Conservation (phyloP, 2,329 filamentous ascomycete species). For the Aspergillus sp. region DNA sequence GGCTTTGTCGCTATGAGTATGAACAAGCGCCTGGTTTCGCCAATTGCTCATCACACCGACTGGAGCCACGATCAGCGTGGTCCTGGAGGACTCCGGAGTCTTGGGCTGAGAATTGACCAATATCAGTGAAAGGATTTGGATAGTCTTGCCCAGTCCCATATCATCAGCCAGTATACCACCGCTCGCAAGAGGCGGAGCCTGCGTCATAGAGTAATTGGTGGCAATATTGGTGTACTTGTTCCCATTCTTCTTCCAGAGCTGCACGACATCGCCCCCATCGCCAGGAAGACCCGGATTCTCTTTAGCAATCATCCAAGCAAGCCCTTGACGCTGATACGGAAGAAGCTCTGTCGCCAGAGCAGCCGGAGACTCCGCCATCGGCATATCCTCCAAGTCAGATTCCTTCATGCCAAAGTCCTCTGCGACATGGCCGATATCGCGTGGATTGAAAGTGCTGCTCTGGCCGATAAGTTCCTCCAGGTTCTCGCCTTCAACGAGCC, state of each 20-base stretch:
- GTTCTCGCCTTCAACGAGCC: conserved; percentile 39
- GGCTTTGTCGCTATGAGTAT: conserved; percentile 64
- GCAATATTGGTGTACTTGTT: conserved; percentile 66
- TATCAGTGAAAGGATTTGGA: conserved; percentile 81
- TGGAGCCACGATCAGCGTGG: conserved; percentile 79
- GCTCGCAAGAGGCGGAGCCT: conserved; percentile 65
- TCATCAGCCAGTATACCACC: conserved; percentile 89
- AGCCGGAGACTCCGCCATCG: conserved; percentile 68
- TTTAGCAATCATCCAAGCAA: conserved; percentile 78
- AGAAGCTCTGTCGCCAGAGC: conserved; percentile 68
- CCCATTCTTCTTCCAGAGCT: conserved; percentile 70
- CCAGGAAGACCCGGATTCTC: conserved; percentile 69
- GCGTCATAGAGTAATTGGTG: conserved; percentile 65
- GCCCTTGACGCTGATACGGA: conserved; percentile 76
- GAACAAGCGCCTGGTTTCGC: conserved; percentile 74
- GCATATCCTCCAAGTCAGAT: conserved; percentile 68
- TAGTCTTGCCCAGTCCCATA: conserved; percentile 89
- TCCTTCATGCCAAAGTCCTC: conserved; percentile 74
- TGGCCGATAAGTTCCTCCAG: conserved; percentile 66
- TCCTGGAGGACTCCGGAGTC: conserved; percentile 52
- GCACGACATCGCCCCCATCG: conserved; percentile 62
- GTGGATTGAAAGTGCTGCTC: conserved; percentile 68
- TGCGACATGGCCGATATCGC: conserved; percentile 64
- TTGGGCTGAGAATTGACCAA: conserved; percentile 54
- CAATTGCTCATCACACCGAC: conserved; percentile 90